These are phyloP conservation scores for Fusarium guadeloupense DNA, from an alignment of 2,329 filamentous ascomycete genomes.

Conservation along the genomic window DNA sequence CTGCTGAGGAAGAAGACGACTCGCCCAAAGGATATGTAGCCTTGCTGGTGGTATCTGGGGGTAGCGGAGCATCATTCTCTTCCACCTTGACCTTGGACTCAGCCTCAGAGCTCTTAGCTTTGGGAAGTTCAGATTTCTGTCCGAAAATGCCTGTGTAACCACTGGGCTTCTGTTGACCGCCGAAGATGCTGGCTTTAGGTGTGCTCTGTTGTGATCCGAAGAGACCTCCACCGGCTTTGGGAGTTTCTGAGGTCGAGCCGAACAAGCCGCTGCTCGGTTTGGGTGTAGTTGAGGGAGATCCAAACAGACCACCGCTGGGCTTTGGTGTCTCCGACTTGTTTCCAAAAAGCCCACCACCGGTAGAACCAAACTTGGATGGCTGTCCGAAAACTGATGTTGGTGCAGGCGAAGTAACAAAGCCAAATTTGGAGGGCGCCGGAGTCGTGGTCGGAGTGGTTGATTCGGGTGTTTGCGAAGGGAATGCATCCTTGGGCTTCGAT, in stretches of 20 bases:
- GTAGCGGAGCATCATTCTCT: conserved; percentile 55
- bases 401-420: conserved; percentile 50
- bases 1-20: conserved; percentile 61
- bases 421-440: conserved; percentile 60
- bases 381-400: conserved; percentile 49
- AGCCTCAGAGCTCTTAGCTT: conserved; percentile 18
- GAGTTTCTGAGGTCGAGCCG: conserved; percentile 40
- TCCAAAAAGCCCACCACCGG: conserved; percentile 44
- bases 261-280: conserved; percentile 33
- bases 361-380: conserved; percentile 43
- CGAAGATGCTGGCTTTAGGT: conserved; percentile 36
- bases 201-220: conserved; percentile 38
- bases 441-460: conserved; percentile 63
- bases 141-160: conserved; percentile 40
- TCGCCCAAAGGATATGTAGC: conserved; percentile 58
- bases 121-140: conserved; percentile 26
- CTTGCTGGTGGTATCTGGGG: conserved; percentile 66
- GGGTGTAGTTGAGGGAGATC: conserved; percentile 31
- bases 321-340: conserved; percentile 40
- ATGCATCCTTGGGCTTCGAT: conserved; percentile 49
- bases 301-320: conserved; percentile 40
- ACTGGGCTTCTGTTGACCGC: conserved; percentile 33
- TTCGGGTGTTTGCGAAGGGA: conserved; percentile 42
- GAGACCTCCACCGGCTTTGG: conserved; percentile 40
- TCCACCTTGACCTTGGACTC: conserved; percentile 51